These are phyloP conservation scores for Inonotus hispidus DNA, from an alignment of 1,284 basidiomycete genomes.

Conservation along the genomic window DNA sequence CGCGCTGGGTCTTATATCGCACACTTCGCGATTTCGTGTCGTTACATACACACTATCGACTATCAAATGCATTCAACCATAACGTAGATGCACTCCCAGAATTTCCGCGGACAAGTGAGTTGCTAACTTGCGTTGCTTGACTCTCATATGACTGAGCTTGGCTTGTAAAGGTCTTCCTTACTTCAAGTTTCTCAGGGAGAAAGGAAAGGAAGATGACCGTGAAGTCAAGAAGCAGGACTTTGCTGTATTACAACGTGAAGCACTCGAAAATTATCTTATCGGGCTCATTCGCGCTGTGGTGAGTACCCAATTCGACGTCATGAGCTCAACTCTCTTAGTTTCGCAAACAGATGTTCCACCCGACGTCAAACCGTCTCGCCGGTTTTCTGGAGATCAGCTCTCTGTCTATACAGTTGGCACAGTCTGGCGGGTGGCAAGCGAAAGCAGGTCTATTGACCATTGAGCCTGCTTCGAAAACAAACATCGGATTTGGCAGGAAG, in stretches of 20 bases:
- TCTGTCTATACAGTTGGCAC: conserved; percentile 79
- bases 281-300: conserved; percentile 87
- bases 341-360: conserved; percentile 90
- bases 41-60: conserved; percentile 86
- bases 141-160: neutral
- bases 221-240: conserved; percentile 67
- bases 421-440: conserved; percentile 76
- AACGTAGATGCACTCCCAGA: conserved; percentile 80
- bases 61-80: conserved; percentile 75
- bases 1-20: conserved; percentile 95
- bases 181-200: conserved; percentile 74
- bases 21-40: conserved; percentile 91
- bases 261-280: conserved; percentile 86
- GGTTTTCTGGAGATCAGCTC: conserved; percentile 96
- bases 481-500: conserved; percentile 57
- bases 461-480: conserved; percentile 43
- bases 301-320: conserved; percentile 29
- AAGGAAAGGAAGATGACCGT: conserved; percentile 43
- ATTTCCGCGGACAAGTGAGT: conserved; percentile 83
- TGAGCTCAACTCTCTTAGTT: neutral
- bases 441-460: conserved; percentile 86
- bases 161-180: conserved; percentile 67
- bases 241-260: conserved; percentile 73
- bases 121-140: conserved; percentile 1
- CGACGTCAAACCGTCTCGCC: conserved; percentile 86